A percentile compares a stretch with the other conserved stretches of the same genome.
Conservation (phyloP, 345 rosid genomes). For the Melaleuca quinquenervia region DNA sequence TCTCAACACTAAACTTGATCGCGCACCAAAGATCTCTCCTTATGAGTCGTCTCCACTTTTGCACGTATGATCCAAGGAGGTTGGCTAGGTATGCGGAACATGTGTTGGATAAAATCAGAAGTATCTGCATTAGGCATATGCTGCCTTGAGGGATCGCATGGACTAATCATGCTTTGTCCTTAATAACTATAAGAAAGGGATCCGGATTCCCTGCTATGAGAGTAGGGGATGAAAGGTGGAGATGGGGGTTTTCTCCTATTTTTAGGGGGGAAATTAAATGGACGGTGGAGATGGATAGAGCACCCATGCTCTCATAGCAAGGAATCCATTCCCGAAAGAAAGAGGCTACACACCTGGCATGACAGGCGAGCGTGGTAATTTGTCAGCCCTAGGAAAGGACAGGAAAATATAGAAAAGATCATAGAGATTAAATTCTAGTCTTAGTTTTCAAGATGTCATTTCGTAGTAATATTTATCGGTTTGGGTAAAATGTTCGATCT, state of each 20-base stretch:
- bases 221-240: too few species aligned
- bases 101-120: neutral
- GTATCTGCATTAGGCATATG: neutral
- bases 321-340: too few species aligned
- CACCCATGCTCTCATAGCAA: too few species aligned
- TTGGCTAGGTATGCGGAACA: neutral
- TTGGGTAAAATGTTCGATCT: neutral
- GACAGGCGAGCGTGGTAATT: neutral
- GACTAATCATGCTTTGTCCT: neutral
- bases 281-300: too few species aligned
- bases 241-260: too few species aligned
- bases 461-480: neutral
- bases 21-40: fast-evolving
- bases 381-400: neutral
- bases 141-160: neutral
- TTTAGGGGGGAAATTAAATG: too few species aligned
- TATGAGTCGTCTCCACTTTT: neutral
- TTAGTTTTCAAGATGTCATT: neutral
- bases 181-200: neutral
- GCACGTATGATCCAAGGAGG: too few species aligned
- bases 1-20: neutral
- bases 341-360: neutral
- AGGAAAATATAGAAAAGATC: neutral
- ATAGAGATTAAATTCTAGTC: neutral
- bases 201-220: too few species aligned